Evolutionary conservation across 371 early-diverging fungal species (phyloP).

Genomic region (Actinomortierella ambigua): DNA sequence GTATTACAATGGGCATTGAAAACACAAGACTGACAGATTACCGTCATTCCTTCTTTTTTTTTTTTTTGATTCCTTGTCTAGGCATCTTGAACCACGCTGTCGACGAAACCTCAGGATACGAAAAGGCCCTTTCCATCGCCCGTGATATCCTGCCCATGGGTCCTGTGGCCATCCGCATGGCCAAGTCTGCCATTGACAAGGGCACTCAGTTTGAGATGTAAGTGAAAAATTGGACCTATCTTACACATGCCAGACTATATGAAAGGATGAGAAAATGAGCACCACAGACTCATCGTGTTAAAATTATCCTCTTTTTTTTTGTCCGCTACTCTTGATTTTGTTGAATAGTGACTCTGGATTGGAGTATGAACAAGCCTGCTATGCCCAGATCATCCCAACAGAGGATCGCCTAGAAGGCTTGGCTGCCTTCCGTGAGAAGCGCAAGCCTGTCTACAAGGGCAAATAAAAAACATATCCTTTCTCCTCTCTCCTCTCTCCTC

Average conservation of each 20-base stretch:
- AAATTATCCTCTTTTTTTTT: background rate
- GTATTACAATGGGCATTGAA: background rate
- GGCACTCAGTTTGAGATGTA: conserved; percentile 87
- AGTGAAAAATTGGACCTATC: conserved; percentile 32
- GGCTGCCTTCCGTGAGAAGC: conserved; percentile 80
- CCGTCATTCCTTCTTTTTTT: conserved; percentile 5
- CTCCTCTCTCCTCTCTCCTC: no score
- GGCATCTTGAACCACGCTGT: conserved; percentile 86
- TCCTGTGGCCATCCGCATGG: conserved; percentile 89
- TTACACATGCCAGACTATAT: no score
- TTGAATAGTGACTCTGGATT: conserved; percentile 77
- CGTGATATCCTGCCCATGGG: conserved; percentile 82
- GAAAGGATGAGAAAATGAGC: no score
- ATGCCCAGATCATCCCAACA: conserved; percentile 93
- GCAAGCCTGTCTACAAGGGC: conserved; percentile 88
- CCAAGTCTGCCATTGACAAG: conserved; percentile 85
- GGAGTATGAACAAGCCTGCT: conserved; percentile 94
- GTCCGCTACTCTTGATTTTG: background rate
- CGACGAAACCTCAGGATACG: conserved; percentile 67
- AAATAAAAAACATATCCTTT: conserved; percentile 60
- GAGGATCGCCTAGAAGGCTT: conserved; percentile 94
- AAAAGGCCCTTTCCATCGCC: conserved; percentile 82
- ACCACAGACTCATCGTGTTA: background rate
- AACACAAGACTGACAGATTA: background rate
- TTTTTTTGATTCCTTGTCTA: conserved; percentile 17